A percentile compares a stretch with the other conserved stretches of the same genome.
Conservation (phyloP, 345 rosid species). For the Mallotus nudiflorus region DNA sequence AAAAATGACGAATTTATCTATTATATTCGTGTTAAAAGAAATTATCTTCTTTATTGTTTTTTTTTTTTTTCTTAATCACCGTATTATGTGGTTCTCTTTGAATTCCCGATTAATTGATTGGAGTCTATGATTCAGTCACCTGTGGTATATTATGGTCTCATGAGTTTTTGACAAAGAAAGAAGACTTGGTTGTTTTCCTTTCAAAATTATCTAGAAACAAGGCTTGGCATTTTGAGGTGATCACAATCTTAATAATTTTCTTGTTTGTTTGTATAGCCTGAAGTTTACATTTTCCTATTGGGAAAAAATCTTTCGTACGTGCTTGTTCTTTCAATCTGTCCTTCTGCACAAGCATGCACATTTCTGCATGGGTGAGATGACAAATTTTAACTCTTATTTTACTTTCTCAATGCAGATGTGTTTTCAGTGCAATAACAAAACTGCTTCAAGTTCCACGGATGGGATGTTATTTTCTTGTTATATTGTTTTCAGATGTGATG, state of each 20-base stretch:
- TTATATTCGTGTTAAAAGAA: neutral
- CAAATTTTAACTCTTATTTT: neutral
- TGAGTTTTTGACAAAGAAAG: too few species aligned
- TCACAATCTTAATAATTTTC: neutral
- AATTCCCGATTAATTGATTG: too few species aligned
- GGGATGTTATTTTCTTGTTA: slow-evolving; percentile 95
- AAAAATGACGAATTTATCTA: neutral
- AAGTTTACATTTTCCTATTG: neutral
- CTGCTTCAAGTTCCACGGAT: slow-evolving; percentile 68
- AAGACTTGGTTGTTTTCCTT: too few species aligned
- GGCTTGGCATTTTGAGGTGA: neutral
- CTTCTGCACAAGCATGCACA: neutral
- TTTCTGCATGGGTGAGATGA: slow-evolving; percentile 9
- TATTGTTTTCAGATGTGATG: slow-evolving; percentile 88
- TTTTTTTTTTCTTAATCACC: too few species aligned
- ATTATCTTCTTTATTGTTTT: too few species aligned
- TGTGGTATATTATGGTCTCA: too few species aligned
- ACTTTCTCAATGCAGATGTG: slow-evolving; percentile 61
- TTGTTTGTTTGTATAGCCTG: neutral
- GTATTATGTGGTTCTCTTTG: too few species aligned
- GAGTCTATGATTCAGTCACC: too few species aligned
- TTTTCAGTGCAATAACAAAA: slow-evolving; percentile 85
- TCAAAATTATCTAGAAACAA: neutral
- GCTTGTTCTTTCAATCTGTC: neutral
- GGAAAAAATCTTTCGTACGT: neutral